These are phyloP conservation scores for Erodium trifolium DNA, from an alignment of 441 rosid species.

Conservation along the genomic window DNA sequence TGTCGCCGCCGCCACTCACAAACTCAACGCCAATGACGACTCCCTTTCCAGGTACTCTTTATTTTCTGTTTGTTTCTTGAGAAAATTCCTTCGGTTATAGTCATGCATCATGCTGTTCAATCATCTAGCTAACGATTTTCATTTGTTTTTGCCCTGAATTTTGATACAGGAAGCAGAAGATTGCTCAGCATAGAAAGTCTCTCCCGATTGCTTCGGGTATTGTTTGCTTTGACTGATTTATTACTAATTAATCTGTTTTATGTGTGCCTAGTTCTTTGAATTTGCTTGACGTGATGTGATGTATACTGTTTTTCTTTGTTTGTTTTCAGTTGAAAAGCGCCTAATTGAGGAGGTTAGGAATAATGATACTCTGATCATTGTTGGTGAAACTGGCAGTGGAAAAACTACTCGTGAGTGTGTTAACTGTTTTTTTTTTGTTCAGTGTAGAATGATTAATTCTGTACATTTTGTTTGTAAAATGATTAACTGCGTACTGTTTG, in stretches of 20 bases:
- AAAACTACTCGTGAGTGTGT: conserved; percentile 78
- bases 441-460: neutral
- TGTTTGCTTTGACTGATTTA: neutral
- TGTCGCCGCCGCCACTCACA: conserved; percentile 14
- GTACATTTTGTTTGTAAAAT: neutral
- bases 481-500: neutral
- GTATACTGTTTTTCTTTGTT: neutral
- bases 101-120: too few relatives aligned
- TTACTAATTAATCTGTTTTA: neutral
- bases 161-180: conserved; percentile 37
- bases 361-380: conserved; percentile 55
- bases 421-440: neutral
- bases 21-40: conserved; percentile 16
- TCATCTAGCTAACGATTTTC: neutral
- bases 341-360: conserved; percentile 56
- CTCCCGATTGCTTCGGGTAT: conserved; percentile 84
- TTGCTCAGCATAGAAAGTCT: conserved; percentile 54
- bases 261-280: neutral
- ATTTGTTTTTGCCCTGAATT: neutral
- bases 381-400: conserved; percentile 97
- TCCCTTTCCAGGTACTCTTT: conserved; percentile 24
- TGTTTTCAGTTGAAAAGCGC: conserved; percentile 48
- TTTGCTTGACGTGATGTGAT: neutral
- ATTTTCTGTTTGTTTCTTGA: neutral
- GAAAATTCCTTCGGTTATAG: neutral